Evolutionary conservation across 108 stramenopile species (phyloP).

Genomic region (Cyclostephanos tholiformis): DNA sequence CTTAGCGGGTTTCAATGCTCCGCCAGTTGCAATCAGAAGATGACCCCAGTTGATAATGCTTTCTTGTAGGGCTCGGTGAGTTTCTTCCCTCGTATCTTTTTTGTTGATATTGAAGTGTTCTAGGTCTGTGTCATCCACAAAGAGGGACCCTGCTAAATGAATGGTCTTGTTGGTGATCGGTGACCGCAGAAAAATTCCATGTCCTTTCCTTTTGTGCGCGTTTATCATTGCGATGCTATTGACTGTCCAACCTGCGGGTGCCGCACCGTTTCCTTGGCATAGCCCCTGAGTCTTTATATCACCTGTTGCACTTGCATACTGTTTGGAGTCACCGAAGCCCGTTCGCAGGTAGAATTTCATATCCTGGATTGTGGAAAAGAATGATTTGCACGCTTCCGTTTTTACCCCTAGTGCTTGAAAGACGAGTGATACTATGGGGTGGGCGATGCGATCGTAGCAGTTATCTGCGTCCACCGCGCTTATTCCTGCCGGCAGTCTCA

Average conservation of each 20-base stretch:
- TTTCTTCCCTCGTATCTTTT: not conserved
- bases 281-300: not conserved
- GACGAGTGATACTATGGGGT: constrained; percentile 1
- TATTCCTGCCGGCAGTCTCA: not conserved
- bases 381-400: not conserved
- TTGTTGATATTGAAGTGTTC: not conserved
- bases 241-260: not conserved
- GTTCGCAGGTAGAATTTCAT: constrained; percentile 18
- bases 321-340: not conserved
- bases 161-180: not conserved
- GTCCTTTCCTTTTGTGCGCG: not conserved
- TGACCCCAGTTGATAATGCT: constrained; percentile 13
- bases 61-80: not conserved
- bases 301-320: not conserved
- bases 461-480: constrained; percentile 16
- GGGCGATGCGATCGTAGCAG: constrained; percentile 5
- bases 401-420: constrained; percentile 6
- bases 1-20: constrained; percentile 15
- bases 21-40: constrained; percentile 18
- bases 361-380: not conserved
- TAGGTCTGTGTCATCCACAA: constrained; percentile 9
- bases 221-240: not conserved
- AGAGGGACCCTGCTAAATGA: not conserved
- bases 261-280: constrained; percentile 8
- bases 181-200: not conserved